These are phyloP conservation scores for Haplosporangium sp. DNA, from an alignment of 371 early-diverging fungal species.

Conservation along the genomic window DNA sequence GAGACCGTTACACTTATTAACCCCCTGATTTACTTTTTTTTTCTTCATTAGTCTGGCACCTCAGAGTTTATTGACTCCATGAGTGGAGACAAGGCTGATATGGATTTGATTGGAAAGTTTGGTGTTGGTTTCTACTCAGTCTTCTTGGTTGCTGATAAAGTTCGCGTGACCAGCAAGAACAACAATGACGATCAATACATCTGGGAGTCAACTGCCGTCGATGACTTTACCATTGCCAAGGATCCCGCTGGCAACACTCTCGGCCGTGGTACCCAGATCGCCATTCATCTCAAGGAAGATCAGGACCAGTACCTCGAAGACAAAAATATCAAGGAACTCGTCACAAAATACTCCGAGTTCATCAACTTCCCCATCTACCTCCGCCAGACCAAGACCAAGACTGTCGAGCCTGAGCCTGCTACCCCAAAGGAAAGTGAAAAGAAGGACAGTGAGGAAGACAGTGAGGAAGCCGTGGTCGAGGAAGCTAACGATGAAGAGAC, in stretches of 20 bases:
- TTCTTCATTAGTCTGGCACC: constrained; percentile 71
- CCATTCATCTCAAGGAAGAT: constrained; percentile 90
- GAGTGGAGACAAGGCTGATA: constrained; percentile 69
- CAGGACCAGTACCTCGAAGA: constrained; percentile 86
- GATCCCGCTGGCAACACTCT: constrained; percentile 89
- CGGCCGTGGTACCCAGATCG: constrained; percentile 91
- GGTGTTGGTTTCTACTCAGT: constrained; percentile 98
- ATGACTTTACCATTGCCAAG: constrained; percentile 87
- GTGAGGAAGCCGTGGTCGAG: constrained; percentile 61
- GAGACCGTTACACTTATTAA: neutral
- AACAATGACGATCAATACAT: constrained; percentile 87
- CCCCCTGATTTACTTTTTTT: neutral
- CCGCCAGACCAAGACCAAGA: constrained; percentile 63
- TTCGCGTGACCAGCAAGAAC: constrained; percentile 93
- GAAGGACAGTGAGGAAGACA: constrained; percentile 50
- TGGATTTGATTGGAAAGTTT: constrained; percentile 95
- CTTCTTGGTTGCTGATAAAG: constrained; percentile 95
- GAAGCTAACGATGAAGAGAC: constrained; percentile 68
- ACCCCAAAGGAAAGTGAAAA: constrained; percentile 49
- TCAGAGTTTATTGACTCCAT: constrained; percentile 84
- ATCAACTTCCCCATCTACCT: constrained; percentile 95
- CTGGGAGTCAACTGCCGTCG: constrained; percentile 85
- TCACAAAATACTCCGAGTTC: constrained; percentile 92
- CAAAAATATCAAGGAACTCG: constrained; percentile 69
- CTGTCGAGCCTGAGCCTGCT: constrained; percentile 55